Evolutionary conservation across 495 filamentous ascomycete species (phyloP).

Genomic region (Penicillium canariense): DNA sequence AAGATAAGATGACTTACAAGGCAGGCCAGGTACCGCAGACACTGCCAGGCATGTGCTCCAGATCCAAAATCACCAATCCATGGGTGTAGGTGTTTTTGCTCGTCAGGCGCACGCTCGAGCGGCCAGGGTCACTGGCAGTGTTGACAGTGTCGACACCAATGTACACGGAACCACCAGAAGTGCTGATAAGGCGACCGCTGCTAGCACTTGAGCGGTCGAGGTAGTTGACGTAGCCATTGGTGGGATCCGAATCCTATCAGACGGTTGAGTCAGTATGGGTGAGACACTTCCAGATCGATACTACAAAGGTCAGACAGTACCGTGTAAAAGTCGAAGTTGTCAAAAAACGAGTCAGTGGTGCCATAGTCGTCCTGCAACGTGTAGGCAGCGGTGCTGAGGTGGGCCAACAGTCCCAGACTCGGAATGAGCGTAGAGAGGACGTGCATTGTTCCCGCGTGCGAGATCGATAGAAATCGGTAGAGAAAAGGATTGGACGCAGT

Average conservation of each 20-base stretch:
- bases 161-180: conserved; percentile 40
- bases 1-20: conserved; percentile 41
- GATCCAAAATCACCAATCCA: conserved; percentile 59
- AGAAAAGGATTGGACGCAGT: conserved; percentile 10
- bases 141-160: conserved; percentile 43
- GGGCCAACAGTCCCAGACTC: conserved; percentile 37
- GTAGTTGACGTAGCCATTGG: conserved; percentile 67
- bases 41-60: conserved; percentile 54
- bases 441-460: conserved; percentile 34
- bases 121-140: conserved; percentile 48
- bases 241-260: conserved; percentile 54
- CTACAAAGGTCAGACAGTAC: conserved; percentile 21
- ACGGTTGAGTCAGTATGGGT: conserved; percentile 26
- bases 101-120: conserved; percentile 54
- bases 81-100: conserved; percentile 52
- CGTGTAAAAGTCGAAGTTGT: conserved; percentile 53
- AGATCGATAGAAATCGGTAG: conserved; percentile 3
- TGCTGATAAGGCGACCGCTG: conserved; percentile 52
- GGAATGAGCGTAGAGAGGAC: conserved; percentile 40
- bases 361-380: conserved; percentile 47
- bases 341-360: conserved; percentile 46
- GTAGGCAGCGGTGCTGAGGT: conserved; percentile 47
- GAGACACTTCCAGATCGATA: not conserved
- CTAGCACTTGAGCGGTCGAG: conserved; percentile 52
- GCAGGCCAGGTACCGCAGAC: conserved; percentile 61